Evolutionary conservation across 768 basidiomycete genomes (phyloP), one percentile per base, ranked within the genome.

Genomic region (Tephrocybe sp.): DNA sequence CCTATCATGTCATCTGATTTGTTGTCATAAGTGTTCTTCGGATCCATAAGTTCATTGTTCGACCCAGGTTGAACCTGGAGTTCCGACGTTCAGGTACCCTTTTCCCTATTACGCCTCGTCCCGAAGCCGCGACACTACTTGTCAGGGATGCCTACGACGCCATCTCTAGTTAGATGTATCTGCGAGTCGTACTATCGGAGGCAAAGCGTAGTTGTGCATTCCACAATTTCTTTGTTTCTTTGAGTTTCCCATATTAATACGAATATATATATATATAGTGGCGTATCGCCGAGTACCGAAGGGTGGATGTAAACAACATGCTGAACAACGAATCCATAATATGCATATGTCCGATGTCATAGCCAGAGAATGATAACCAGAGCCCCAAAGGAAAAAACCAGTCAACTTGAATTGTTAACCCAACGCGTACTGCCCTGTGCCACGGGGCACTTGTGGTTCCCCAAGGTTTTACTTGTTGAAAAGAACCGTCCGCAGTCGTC

Each of bases 401-500:
- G 9, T 44, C 38, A 55, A 41, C 32, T 50, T 58, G 53, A 72
- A 49, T 50, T 64, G 45, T 67, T 69, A 19, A 80, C 73, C 77
- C 76, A 78, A 44, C 79, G 69, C 0, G 76, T 74, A 6, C 72
- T 71, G 2, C 75, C 75, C 56, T 73, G 73, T 0, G 75, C 72
- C n/a, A 73, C 67, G 16, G 78, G 78, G 56, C 80, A 82, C 60
- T 76, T 79, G 61, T 82, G 80, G 44, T 79, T 80, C 5, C 73
- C 75, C 28, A 80, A 61, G 1, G 79, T 79, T 57, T 76, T 76
- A 55, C 72, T 68, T 2, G 75, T 70, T 9, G 78, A 80, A 61
- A 80, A 82, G 60, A 80, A 80, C 9, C 78, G 67, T 15, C 75
- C 72, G 51, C 80, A 82, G 1, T 74, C 73, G 9, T 72, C 67